phyloP scores from a whole-genome alignment of 148 eudicot genomes.

The Rhododendron griersonianum region DNA sequence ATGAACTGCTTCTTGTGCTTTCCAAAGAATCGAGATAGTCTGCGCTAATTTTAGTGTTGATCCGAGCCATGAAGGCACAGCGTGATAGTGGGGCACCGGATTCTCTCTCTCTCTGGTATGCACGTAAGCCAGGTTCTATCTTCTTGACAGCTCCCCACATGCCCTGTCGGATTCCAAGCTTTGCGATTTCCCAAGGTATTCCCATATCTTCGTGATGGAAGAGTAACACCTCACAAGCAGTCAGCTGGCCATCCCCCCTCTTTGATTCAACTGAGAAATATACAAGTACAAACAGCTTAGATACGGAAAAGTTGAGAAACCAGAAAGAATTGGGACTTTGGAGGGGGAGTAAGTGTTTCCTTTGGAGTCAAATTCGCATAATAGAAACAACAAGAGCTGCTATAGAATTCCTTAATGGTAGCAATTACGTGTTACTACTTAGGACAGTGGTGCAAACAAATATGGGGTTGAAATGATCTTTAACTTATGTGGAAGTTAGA shows the following conservation, averaged over 20 bases:
- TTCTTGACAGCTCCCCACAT: conserved; percentile 77
- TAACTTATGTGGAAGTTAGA: no score
- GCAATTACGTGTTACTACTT: background rate
- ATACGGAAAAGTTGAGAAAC: background rate
- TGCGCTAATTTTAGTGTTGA: conserved; percentile 38
- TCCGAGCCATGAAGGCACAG: conserved; percentile 47
- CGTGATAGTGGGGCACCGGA: conserved; percentile 32
- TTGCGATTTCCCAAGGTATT: conserved; percentile 61
- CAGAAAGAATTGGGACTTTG: background rate
- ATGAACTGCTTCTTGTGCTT: conserved; percentile 11
- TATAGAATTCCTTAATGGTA: background rate
- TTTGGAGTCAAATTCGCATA: background rate
- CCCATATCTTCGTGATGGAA: conserved; percentile 69
- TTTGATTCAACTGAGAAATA: conserved; percentile 43
- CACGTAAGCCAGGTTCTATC: conserved; percentile 49
- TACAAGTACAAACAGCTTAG: conserved; percentile 1
- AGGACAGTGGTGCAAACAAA: background rate
- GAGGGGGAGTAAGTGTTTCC: background rate
- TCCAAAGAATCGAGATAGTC: conserved; percentile 30
- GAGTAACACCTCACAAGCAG: conserved; percentile 48
- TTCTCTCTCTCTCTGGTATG: conserved; percentile 37
- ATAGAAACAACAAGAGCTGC: background rate
- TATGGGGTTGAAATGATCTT: no score
- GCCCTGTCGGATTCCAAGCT: conserved; percentile 54
- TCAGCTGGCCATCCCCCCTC: conserved; percentile 37